Evolutionary conservation across 441 rosid genomes (phyloP).

Genomic region (Syzygium malaccense): DNA sequence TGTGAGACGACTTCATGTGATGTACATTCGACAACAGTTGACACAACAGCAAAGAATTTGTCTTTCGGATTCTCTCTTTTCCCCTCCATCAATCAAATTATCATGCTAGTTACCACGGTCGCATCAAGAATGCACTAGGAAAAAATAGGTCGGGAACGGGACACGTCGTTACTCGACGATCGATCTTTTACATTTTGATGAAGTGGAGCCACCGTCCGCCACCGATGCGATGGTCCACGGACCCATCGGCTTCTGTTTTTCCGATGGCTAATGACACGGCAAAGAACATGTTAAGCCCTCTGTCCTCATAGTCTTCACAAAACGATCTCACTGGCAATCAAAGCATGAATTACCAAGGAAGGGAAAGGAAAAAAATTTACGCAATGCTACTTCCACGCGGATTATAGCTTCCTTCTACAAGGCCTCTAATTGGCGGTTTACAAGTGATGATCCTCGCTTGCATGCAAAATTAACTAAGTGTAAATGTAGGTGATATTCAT

Average conservation of each 20-base stretch:
- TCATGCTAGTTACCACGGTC: background rate
- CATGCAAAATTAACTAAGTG: background rate
- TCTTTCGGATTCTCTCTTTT: background rate
- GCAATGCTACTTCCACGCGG: background rate
- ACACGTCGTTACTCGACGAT: no score
- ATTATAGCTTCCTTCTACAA: no score
- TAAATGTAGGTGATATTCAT: background rate
- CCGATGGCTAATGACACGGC: no score
- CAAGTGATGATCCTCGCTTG: background rate
- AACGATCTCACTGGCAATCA: no score
- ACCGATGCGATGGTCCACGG: no score
- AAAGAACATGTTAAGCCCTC: no score
- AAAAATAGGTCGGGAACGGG: background rate
- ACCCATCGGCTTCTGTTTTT: no score
- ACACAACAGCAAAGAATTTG: background rate
- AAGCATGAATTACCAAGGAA: no score
- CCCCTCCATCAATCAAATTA: background rate
- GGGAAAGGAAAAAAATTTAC: no score
- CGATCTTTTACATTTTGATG: no score
- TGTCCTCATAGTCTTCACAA: no score
- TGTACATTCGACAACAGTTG: background rate
- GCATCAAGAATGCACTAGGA: background rate
- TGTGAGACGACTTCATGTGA: background rate
- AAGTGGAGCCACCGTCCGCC: no score
- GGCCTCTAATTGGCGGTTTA: background rate